Percentiles rank a stretch among this genome's conserved stretches.
phyloP scores from a whole-genome alignment of 176 grass and related monocot species.

The Leersia perrieri region DNA sequence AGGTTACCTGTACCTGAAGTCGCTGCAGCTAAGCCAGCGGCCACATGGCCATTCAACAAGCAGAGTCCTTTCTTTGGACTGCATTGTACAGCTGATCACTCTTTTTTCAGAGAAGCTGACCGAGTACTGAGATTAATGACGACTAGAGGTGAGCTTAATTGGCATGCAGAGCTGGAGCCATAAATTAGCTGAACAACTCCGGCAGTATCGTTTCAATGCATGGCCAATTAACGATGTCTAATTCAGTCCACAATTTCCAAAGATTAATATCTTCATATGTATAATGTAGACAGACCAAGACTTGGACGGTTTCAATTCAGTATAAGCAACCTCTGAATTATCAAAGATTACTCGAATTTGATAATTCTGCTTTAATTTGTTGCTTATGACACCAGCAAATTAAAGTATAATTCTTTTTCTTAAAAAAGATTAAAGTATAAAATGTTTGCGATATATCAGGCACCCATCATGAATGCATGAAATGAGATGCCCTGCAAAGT shows the following conservation, averaged over 20 bases:
- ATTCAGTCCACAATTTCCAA: not conserved
- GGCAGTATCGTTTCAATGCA: not conserved
- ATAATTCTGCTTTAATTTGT: not conserved
- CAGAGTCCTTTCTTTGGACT: not conserved
- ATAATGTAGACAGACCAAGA: no score
- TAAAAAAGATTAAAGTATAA: not conserved
- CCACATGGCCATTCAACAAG: not conserved
- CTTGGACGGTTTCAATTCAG: not conserved
- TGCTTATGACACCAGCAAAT: not conserved
- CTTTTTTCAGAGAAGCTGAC: not conserved
- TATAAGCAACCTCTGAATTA: not conserved
- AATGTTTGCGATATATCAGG: not conserved
- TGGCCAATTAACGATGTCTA: not conserved
- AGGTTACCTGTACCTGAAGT: not conserved
- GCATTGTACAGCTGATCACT: not conserved
- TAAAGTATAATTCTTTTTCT: not conserved
- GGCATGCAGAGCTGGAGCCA: not conserved
- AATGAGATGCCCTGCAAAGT: not conserved
- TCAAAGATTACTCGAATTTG: not conserved
- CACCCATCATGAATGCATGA: not conserved
- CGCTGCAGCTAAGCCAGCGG: not conserved
- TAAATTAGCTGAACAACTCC: not conserved
- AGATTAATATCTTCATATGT: not conserved
- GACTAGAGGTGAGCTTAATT: not conserved
- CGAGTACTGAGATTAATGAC: not conserved